Percentiles rank a stretch among this genome's conserved stretches.
Evolutionary conservation across 1,284 basidiomycete genomes (phyloP).

Genomic region (Ustilago hordei): DNA sequence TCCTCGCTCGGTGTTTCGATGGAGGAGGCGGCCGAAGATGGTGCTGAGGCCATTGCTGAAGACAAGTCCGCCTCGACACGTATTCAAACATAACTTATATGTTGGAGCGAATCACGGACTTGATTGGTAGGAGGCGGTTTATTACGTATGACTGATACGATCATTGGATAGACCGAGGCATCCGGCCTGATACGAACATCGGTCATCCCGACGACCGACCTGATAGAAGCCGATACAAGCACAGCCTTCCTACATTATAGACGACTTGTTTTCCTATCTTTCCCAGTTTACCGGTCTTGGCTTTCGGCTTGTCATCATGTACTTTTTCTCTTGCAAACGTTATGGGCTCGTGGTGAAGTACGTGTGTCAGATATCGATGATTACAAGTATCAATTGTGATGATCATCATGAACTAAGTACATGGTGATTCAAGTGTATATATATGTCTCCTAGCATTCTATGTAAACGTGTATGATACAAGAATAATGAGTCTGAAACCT

Average conservation of each 20-base stretch:
- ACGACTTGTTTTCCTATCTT: not conserved
- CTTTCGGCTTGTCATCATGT: not conserved
- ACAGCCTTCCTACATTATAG: too few species aligned
- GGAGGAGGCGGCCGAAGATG: conserved; percentile 25
- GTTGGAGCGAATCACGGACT: not conserved
- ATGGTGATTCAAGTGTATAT: too few species aligned
- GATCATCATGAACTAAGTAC: too few species aligned
- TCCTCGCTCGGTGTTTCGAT: conserved; percentile 40
- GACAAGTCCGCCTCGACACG: conserved; percentile 15
- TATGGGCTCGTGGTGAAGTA: not conserved
- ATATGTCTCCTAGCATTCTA: too few species aligned
- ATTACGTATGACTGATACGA: too few species aligned
- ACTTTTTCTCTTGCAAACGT: not conserved
- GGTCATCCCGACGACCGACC: too few species aligned
- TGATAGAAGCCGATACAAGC: too few species aligned
- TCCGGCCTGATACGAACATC: too few species aligned
- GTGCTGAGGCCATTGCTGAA: not conserved
- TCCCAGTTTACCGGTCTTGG: not conserved
- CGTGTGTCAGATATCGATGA: not conserved
- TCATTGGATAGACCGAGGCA: too few species aligned
- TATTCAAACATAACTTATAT: conserved; percentile 8
- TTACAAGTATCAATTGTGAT: not conserved
- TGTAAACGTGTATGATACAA: too few species aligned
- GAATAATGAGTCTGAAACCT: too few species aligned
- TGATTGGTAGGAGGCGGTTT: too few species aligned